These are phyloP conservation scores for Chaetoceros tenuissimus DNA, from an alignment of 108 stramenopile genomes.

Conservation along the genomic window DNA sequence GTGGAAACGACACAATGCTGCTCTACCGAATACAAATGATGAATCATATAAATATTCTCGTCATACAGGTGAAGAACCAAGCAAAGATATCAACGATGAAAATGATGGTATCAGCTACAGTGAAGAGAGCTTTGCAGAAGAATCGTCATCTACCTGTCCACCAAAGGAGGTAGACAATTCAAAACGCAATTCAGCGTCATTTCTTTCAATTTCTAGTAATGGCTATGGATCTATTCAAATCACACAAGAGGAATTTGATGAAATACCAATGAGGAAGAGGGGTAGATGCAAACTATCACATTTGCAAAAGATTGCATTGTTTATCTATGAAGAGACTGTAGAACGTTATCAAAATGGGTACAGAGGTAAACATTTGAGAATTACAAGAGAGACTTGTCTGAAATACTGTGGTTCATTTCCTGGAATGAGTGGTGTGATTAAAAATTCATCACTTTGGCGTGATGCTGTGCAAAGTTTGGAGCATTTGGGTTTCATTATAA, in stretches of 20 bases:
- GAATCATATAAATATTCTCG: neutral
- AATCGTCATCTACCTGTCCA: too few relatives aligned
- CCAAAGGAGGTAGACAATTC: too few relatives aligned
- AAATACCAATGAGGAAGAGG: neutral
- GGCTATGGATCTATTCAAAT: neutral
- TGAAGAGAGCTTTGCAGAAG: neutral
- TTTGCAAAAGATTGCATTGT: neutral
- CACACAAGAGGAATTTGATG: neutral
- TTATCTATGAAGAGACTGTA: neutral
- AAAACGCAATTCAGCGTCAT: neutral
- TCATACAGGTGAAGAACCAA: too few relatives aligned
- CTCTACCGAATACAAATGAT: neutral
- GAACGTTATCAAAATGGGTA: neutral
- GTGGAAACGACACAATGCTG: neutral
- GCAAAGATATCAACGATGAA: too few relatives aligned
- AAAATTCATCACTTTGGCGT: neutral
- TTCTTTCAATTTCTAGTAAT: neutral
- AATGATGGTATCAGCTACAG: neutral
- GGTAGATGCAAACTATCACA: neutral
- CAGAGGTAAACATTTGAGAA: neutral
- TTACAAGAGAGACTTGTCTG: neutral
- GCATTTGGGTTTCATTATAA: neutral
- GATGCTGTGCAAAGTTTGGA: neutral
- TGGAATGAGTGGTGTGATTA: neutral
- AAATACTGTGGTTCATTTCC: neutral